These are phyloP conservation scores for Phytopythium mirpurense DNA, from an alignment of 352 stramenopile species.

Conservation along the genomic window DNA sequence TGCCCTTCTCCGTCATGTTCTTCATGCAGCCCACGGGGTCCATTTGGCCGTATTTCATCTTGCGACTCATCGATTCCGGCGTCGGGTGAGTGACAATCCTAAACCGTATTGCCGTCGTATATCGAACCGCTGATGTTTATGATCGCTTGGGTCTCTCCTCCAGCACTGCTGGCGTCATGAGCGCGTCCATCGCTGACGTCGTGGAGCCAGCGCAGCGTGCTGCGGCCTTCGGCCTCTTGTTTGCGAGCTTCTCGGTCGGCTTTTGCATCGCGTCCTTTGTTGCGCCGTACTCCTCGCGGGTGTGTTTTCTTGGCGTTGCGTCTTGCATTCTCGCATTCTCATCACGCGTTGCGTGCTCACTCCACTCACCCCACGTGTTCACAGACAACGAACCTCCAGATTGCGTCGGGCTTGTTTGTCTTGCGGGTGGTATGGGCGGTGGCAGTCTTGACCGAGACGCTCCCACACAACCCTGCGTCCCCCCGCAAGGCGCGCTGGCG, in stretches of 20 bases:
- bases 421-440: constrained; percentile 47
- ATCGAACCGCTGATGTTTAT: neutral
- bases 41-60: constrained; percentile 57
- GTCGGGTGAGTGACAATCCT: constrained; percentile 52
- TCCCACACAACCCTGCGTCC: constrained; percentile 13
- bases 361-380: no score
- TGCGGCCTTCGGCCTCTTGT: constrained; percentile 51
- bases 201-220: constrained; percentile 47
- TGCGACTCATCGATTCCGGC: constrained; percentile 46
- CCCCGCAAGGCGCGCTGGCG: constrained; percentile 15
- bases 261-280: constrained; percentile 51
- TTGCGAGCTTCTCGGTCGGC: constrained; percentile 42
- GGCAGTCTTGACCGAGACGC: constrained; percentile 57
- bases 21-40: constrained; percentile 49
- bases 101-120: no score
- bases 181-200: constrained; percentile 55
- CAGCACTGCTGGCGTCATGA: constrained; percentile 52
- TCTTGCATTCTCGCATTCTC: no score
- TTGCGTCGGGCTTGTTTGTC: constrained; percentile 40
- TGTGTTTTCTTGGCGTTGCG: constrained; percentile 13
- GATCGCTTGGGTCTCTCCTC: neutral
- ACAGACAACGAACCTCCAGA: constrained; percentile 43
- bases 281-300: constrained; percentile 46
- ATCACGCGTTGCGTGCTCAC: no score
- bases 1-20: constrained; percentile 66